These are phyloP conservation scores for Sporothrix phasma DNA, from an alignment of 2,329 filamentous ascomycete genomes.

Conservation along the genomic window DNA sequence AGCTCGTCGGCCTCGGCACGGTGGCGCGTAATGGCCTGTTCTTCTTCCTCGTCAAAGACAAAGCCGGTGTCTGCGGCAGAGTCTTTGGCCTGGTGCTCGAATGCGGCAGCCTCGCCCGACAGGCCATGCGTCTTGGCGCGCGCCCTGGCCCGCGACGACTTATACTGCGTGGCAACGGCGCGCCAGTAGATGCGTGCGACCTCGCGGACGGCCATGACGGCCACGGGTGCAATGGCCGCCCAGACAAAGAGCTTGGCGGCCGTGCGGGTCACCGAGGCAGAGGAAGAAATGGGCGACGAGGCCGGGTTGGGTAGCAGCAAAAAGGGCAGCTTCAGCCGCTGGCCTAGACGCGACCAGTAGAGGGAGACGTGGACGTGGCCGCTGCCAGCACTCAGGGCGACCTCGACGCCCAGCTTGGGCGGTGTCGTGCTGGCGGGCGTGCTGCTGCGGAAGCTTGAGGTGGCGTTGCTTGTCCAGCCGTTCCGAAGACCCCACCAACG, in stretches of 20 bases:
- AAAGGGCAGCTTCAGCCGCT: slow-evolving; percentile 36
- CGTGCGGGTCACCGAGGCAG: background rate
- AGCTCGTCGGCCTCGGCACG: slow-evolving; percentile 38
- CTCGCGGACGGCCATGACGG: slow-evolving; percentile 28
- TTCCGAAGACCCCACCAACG: slow-evolving; percentile 24
- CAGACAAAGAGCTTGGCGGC: slow-evolving; percentile 29
- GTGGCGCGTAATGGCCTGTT: slow-evolving; percentile 24
- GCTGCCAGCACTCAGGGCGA: slow-evolving; percentile 29
- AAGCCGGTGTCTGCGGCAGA: slow-evolving; percentile 6
- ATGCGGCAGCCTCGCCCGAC: background rate
- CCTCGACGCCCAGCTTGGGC: slow-evolving; percentile 35
- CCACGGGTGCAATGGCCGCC: slow-evolving; percentile 31
- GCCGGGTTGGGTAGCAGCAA: slow-evolving; percentile 27
- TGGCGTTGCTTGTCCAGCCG: slow-evolving; percentile 13
- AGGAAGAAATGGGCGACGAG: slow-evolving; percentile 10
- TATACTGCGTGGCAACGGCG: background rate
- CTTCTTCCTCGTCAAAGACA: slow-evolving; percentile 13
- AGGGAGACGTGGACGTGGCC: slow-evolving; percentile 35
- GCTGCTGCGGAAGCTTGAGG: slow-evolving; percentile 10
- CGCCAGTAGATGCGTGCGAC: slow-evolving; percentile 7
- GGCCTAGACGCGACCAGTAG: slow-evolving; percentile 38
- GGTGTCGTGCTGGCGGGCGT: slow-evolving; percentile 22
- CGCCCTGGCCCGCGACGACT: background rate
- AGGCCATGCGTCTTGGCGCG: background rate
- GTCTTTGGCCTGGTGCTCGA: slow-evolving; percentile 19